phyloP scores from a whole-genome alignment of 176 grass and related monocot species.

The Triticum timopheevii region DNA sequence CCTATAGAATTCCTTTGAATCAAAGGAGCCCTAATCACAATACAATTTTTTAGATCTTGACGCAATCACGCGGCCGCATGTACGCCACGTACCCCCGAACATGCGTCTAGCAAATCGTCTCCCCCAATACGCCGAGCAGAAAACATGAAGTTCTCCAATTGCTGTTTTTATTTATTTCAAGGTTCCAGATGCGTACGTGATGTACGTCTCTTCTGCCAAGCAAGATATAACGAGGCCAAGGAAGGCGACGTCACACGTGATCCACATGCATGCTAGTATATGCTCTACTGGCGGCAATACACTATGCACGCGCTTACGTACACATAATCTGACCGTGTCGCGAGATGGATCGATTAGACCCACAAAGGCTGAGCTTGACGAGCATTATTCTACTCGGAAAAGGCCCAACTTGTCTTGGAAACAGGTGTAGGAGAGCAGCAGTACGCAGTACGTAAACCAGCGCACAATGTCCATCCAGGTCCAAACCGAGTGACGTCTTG shows the following conservation, averaged over 20 bases:
- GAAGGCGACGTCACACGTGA: constrained; percentile 34
- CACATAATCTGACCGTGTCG: neutral
- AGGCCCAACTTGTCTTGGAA: neutral
- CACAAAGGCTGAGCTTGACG: neutral
- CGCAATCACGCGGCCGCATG: no score
- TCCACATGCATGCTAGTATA: constrained; percentile 26
- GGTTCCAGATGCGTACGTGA: neutral
- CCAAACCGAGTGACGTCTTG: constrained; percentile 22
- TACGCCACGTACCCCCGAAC: no score
- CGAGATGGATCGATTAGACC: neutral
- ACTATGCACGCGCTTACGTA: neutral
- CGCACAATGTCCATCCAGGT: neutral
- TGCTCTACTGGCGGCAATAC: constrained; percentile 10
- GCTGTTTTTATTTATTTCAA: no score
- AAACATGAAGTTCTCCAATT: no score
- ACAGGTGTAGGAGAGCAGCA: neutral
- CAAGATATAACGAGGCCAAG: constrained; percentile 22
- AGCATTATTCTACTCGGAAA: neutral
- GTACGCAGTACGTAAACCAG: neutral
- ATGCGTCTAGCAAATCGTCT: no score
- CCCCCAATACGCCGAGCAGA: no score
- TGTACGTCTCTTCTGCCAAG: neutral
- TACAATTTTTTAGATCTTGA: no score
- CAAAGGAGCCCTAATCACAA: no score
- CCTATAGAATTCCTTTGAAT: no score